phyloP scores from a whole-genome alignment of 2,329 filamentous ascomycete genomes.

The Exophiala sideris region DNA sequence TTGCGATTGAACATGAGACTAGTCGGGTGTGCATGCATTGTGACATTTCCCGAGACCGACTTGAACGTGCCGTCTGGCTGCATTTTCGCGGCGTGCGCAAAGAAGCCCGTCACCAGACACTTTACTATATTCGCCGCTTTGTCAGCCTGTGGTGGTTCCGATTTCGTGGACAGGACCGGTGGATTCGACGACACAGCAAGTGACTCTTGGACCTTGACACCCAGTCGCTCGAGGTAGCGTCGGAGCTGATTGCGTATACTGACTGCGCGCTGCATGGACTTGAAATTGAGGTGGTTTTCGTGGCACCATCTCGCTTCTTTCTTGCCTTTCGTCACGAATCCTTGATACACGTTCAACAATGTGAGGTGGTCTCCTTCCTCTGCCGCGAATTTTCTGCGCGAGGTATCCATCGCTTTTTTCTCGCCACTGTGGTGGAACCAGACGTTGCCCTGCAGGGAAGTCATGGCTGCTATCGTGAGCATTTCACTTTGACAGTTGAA shows the following conservation, averaged over 20 bases:
- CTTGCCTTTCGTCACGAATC: conserved; percentile 77
- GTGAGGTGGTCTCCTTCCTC: conserved; percentile 94
- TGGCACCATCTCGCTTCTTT: conserved; percentile 85
- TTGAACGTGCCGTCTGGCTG: conserved; percentile 86
- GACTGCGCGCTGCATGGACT: conserved; percentile 74
- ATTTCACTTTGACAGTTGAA: conserved; percentile 84
- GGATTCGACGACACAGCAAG: conserved; percentile 31
- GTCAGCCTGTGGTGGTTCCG: conserved; percentile 42
- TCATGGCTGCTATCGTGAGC: conserved; percentile 90
- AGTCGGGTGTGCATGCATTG: conserved; percentile 83
- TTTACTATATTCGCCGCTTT: conserved; percentile 73
- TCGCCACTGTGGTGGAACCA: conserved; percentile 80
- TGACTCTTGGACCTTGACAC: conserved; percentile 65
- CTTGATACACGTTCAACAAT: conserved; percentile 86
- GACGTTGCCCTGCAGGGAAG: conserved; percentile 74
- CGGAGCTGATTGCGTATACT: conserved; percentile 83
- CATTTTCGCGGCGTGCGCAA: conserved; percentile 91
- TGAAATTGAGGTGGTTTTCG: conserved; percentile 83
- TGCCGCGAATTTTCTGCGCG: conserved; percentile 77
- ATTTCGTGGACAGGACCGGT: conserved; percentile 2
- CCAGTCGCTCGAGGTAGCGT: conserved; percentile 82
- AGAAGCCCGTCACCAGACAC: conserved; percentile 86
- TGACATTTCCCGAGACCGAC: conserved; percentile 74
- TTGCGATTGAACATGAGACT: conserved; percentile 95
- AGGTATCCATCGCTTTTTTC: conserved; percentile 70